phyloP scores from a whole-genome alignment of 2,329 filamentous ascomycete genomes.

The Intubia oerlemansii region DNA sequence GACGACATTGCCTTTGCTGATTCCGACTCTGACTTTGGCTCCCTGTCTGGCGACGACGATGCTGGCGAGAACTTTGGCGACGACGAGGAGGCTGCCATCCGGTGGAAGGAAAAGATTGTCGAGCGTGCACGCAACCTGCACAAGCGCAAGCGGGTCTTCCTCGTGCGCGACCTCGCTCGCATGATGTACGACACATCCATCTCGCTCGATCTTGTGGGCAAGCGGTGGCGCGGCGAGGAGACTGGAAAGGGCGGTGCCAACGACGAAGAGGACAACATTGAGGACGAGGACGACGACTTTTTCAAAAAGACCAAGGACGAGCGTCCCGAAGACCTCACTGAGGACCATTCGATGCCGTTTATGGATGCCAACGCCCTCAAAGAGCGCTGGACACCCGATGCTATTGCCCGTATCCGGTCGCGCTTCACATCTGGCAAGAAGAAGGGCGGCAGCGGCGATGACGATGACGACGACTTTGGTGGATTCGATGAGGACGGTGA shows the following conservation, averaged over 20 bases:
- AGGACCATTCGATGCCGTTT: slow-evolving; percentile 59
- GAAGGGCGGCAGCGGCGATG: slow-evolving; percentile 27
- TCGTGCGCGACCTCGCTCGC: slow-evolving; percentile 62
- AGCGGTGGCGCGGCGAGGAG: slow-evolving; percentile 56
- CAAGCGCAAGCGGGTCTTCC: slow-evolving; percentile 47
- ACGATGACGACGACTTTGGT: slow-evolving; percentile 43
- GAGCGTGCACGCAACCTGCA: slow-evolving; percentile 55
- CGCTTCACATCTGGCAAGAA: slow-evolving; percentile 44
- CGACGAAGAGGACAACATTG: slow-evolving; percentile 23
- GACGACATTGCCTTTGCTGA: slow-evolving; percentile 80
- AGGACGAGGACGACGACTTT: slow-evolving; percentile 36
- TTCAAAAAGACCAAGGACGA: slow-evolving; percentile 49
- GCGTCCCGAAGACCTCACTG: slow-evolving; percentile 48
- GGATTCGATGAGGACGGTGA: slow-evolving; percentile 33
- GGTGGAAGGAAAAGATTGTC: slow-evolving; percentile 78
- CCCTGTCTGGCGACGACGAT: slow-evolving; percentile 45
- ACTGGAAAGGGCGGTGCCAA: slow-evolving; percentile 23
- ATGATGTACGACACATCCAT: slow-evolving; percentile 76
- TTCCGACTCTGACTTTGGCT: slow-evolving; percentile 89
- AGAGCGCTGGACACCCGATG: slow-evolving; percentile 66
- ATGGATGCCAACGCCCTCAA: slow-evolving; percentile 68
- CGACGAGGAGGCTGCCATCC: slow-evolving; percentile 37
- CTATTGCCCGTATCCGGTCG: slow-evolving; percentile 50
- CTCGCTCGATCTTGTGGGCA: slow-evolving; percentile 51
- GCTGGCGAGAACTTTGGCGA: slow-evolving; percentile 23